These are phyloP conservation scores for Plasmodium adleri DNA, from an alignment of 169 alveolate species.

Conservation along the genomic window DNA sequence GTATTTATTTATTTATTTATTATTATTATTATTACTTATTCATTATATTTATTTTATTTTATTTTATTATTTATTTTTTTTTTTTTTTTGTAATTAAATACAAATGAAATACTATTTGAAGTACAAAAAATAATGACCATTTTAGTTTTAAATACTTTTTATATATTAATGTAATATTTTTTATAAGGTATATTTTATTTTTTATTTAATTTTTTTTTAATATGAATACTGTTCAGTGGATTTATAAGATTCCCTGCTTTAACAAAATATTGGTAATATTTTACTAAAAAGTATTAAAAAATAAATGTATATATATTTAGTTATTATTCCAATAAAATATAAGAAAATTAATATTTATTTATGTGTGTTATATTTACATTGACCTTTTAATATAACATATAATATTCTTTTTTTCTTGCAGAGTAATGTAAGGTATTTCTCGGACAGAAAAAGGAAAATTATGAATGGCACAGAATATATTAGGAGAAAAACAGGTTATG, in stretches of 20 bases:
- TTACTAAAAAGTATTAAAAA: background rate
- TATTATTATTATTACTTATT: too few relatives aligned
- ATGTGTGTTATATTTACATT: background rate
- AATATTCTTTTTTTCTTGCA: conserved; percentile 28
- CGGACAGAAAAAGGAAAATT: conserved; percentile 83
- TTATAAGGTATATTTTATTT: too few relatives aligned
- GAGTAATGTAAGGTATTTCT: conserved; percentile 76
- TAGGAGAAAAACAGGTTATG: conserved; percentile 86
- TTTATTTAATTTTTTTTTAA: background rate
- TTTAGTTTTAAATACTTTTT: too few relatives aligned
- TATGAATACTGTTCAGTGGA: conserved; percentile 32
- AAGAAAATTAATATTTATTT: background rate
- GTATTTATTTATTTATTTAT: too few relatives aligned
- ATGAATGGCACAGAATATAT: conserved; percentile 87
- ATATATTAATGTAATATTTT: too few relatives aligned
- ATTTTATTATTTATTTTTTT: too few relatives aligned
- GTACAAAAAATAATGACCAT: too few relatives aligned
- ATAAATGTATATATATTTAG: background rate
- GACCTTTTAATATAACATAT: conserved; percentile 1
- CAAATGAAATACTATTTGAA: too few relatives aligned
- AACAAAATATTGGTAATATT: conserved; percentile 66
- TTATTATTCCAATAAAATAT: background rate
- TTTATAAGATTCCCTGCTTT: conserved; percentile 22
- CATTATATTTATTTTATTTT: too few relatives aligned
- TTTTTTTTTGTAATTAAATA: too few relatives aligned